Conservation (phyloP, 306 rosid species). For the Mimosa bimucronata region DNA sequence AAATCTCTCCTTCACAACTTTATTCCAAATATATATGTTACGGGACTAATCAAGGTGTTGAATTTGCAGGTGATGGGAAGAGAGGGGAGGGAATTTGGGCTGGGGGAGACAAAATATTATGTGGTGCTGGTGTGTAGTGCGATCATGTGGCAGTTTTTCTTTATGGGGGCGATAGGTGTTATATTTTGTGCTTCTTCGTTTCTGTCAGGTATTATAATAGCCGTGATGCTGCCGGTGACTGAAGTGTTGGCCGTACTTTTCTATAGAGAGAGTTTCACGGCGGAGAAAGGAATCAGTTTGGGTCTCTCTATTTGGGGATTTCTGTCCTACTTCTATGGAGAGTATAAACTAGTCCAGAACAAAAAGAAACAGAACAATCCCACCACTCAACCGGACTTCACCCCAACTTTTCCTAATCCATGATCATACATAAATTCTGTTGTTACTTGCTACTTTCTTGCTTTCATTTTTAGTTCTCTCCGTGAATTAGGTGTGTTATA, state of each 20-base stretch:
- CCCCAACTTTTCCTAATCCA: slow-evolving; percentile 32
- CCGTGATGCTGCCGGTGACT: slow-evolving; percentile 59
- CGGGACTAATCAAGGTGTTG: not conserved
- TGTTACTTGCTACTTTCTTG: not conserved
- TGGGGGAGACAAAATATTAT: slow-evolving; percentile 66
- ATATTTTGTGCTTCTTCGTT: slow-evolving; percentile 74
- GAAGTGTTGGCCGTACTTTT: slow-evolving; percentile 70
- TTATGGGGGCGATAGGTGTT: slow-evolving; percentile 77
- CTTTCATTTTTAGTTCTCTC: not conserved
- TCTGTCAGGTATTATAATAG: slow-evolving; percentile 62
- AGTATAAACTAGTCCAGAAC: slow-evolving; percentile 48
- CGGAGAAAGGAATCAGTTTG: slow-evolving; percentile 73
- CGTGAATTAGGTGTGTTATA: not conserved
- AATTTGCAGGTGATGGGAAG: slow-evolving; percentile 59
- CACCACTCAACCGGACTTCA: slow-evolving; percentile 26
- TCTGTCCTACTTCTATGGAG: slow-evolving; percentile 82
- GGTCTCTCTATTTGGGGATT: slow-evolving; percentile 85
- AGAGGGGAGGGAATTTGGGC: slow-evolving; percentile 64
- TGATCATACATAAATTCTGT: not conserved
- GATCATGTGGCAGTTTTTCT: slow-evolving; percentile 73
- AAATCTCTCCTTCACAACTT: not conserved
- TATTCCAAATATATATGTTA: not conserved
- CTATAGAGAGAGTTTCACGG: slow-evolving; percentile 65
- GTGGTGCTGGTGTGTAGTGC: slow-evolving; percentile 56
- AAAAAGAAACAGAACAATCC: slow-evolving; percentile 1